Base-by-base conservation (phyloP, 2,329 filamentous ascomycete species). In the Zasmidium cellare region DNA sequence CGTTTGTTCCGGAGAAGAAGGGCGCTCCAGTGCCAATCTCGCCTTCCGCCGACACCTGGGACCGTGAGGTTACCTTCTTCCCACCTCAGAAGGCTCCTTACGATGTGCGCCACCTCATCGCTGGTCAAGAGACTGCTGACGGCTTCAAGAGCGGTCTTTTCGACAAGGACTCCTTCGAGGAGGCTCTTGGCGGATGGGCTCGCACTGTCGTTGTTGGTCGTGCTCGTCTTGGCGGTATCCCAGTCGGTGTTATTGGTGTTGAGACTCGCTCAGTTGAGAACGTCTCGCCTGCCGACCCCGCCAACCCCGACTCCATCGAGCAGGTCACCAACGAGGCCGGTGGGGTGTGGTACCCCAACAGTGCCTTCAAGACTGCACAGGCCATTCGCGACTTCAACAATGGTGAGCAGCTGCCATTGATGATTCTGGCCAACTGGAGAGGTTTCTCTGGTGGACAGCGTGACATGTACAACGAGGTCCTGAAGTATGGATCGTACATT, bases 391-490 rank as follows among this genome's bases (percentile, higher is more conserved):
- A 99, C 82, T 99, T 99, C 86, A 99, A 99, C 86, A 87, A 96
- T 66, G 94, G 94, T 75, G 94, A 99, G 80, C 94, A 99, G 81
- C 84, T 99, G 72, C 94, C 94, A 57, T 82, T 99, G 66, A 97
- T 99, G 92, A 99, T 99, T 74, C 87, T 99, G 64, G 94, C 94
- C 79, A 99, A 99, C 84, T 99, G 94, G 94, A 89, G 94, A 87
- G 94, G 94, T 82, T 99, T 99, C 91, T 99, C 94, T 67, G 94
- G 94, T 82, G 94, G 94, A 65, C 94, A 99, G 80, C 91, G 93
- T 68, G 94, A 99, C 79, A 99, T 99, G 94, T 99, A 96, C 87
- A 97, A 97, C 80, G 94, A 99, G 80, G 94, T 99, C 16, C 87
- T 99, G 77, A 99, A 99, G 83, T 99, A 99, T 72, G 94, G 94